Evolutionary conservation across 2,329 filamentous ascomycete species (phyloP).

Genomic region (Neocatenulostroma microsporum): DNA sequence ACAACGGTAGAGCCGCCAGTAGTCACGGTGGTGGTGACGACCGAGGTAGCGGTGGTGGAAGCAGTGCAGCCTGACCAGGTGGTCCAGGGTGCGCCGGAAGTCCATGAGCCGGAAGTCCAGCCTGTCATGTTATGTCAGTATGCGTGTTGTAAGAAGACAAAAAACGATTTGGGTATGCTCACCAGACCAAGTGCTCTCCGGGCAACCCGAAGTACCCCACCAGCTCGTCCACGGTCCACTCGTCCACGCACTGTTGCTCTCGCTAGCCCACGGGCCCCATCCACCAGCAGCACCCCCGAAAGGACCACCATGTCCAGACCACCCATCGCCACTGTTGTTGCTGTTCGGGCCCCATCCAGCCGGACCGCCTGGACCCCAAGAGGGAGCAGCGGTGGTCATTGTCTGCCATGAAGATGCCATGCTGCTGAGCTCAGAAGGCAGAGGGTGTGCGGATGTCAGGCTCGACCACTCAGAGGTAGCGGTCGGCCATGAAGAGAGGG

Average conservation of each 20-base stretch:
- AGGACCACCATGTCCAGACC: constrained; percentile 15
- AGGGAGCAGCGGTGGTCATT: constrained; percentile 6
- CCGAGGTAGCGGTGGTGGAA: constrained; percentile 24
- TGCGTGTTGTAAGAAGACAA: neutral
- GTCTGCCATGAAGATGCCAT: constrained; percentile 12
- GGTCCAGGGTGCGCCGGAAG: constrained; percentile 28
- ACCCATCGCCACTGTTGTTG: neutral
- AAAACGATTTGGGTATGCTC: no score
- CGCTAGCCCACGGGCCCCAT: constrained; percentile 27
- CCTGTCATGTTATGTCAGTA: constrained; percentile 14
- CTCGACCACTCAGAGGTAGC: constrained; percentile 22
- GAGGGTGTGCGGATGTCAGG: constrained; percentile 24
- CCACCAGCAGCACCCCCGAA: constrained; percentile 23
- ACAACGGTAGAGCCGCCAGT: constrained; percentile 17
- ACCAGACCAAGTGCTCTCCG: constrained; percentile 27
- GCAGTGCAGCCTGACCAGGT: constrained; percentile 29
- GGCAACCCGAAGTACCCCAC: constrained; percentile 30
- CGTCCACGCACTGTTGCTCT: constrained; percentile 23
- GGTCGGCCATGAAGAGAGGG: constrained; percentile 20
- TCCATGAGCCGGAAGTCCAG: constrained; percentile 28
- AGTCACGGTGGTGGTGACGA: constrained; percentile 25
- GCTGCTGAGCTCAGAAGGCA: constrained; percentile 17
- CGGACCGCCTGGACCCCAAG: constrained; percentile 3
- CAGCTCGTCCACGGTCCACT: constrained; percentile 29
- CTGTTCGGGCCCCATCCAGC: neutral